A percentile compares a stretch with the other conserved stretches of the same genome.
Evolutionary conservation across 108 stramenopile species (phyloP).

Genomic region (Seminavis robusta): DNA sequence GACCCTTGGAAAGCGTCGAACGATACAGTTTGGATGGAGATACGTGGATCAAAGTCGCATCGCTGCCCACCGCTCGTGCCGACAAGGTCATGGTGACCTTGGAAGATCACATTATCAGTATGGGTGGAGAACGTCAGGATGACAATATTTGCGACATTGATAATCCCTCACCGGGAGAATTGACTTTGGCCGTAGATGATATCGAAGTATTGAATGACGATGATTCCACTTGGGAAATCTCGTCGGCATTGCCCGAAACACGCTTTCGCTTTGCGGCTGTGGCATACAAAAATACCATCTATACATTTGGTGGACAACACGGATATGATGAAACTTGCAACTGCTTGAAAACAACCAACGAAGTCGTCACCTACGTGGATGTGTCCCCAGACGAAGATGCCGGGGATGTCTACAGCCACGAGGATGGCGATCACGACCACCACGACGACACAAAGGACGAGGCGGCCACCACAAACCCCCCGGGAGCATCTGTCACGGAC

Average conservation of each 20-base stretch:
- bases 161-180: conserved; percentile 6
- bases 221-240: conserved; percentile 9
- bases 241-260: conserved; percentile 19
- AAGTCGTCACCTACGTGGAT: no score
- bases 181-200: conserved; percentile 13
- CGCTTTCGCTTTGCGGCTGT: conserved; percentile 39
- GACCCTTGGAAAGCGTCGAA: conserved; percentile 27
- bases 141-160: conserved; percentile 5
- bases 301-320: conserved; percentile 45
- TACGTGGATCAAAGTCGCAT: not conserved
- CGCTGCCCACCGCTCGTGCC: conserved; percentile 12
- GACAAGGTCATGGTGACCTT: conserved; percentile 40
- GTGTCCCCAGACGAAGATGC: no score
- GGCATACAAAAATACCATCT: conserved; percentile 20
- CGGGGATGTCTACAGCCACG: no score
- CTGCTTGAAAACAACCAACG: conserved; percentile 37
- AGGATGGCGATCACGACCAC: no score
- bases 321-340: conserved; percentile 37
- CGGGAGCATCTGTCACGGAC: no score
- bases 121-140: conserved; percentile 32
- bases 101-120: conserved; percentile 30
- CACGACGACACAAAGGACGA: no score
- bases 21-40: conserved; percentile 1
- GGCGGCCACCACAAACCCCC: no score
- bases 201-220: conserved; percentile 41